Evolutionary conservation across 441 rosid species (phyloP), one percentile per base, ranked within the genome.

Genomic region (Pelargonium cotyledonis): DNA sequence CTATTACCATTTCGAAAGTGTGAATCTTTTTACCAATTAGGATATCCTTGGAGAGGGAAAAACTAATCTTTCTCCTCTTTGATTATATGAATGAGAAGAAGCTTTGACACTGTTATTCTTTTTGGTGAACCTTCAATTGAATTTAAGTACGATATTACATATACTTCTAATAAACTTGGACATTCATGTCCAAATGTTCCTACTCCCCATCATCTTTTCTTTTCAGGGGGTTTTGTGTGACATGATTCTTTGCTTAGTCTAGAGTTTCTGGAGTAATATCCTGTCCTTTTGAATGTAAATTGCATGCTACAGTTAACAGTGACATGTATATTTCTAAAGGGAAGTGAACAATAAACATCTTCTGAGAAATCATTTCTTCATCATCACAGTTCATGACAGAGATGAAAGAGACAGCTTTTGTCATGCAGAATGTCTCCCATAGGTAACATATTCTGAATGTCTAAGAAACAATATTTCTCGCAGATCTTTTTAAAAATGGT

Each of bases 331-430:
- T 44, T 14, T 10, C 49, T 8, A 44, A 10, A 10, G 49, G 49
- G 2, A 8, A 44, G 49, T 44, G 14, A 44, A 44, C 12, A 53
- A 21, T 60, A 60, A 21, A 6, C 31, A 26, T 61, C 65, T 61
- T 23, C 31, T 58, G 16, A 61, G 14, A 29, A 8, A 3, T 58
- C 21, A 16, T n/a, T 53, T 53, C 19, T 53, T 7, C 26, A 1
- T 26, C 40, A 5, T 79, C 72, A 72, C 92, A 95, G 98, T 95
- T 95, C 80, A 92, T 95, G 99, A 92, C 97, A 41, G 99, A 95
- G 87, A 92, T 95, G 99, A 90, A 88, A 82, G 99, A 95, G 83
- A 92, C 97, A 5, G 98, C 98, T 74, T 95, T 92, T 72, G 68
- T 95, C 75, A 85, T 92, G 99, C 98, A 95, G 86, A 95, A 92